These are phyloP conservation scores for Lycium barbarum DNA, from an alignment of 257 asterid species.

Conservation along the genomic window DNA sequence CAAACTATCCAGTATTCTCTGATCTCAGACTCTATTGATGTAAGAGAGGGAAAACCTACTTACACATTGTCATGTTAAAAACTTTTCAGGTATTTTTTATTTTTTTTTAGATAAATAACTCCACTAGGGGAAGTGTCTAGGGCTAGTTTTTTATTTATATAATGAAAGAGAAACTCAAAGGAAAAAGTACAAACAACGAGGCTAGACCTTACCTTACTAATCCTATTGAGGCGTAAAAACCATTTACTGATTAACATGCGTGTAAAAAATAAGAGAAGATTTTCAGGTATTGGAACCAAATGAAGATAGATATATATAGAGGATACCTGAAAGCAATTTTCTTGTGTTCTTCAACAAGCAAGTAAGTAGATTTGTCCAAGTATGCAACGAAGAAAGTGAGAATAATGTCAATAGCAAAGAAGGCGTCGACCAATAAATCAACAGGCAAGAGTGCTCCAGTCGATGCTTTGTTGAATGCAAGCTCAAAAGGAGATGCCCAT, in stretches of 20 bases:
- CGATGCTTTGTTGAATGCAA: slow-evolving; percentile 71
- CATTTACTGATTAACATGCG: no score
- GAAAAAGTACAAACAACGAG: no score
- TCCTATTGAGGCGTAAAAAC: no score
- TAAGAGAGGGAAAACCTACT: slow-evolving; percentile 35
- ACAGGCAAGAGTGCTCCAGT: slow-evolving; percentile 73
- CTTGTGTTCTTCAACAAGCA: slow-evolving; percentile 77
- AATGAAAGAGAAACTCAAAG: no score
- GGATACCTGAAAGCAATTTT: slow-evolving; percentile 69
- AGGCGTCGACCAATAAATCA: slow-evolving; percentile 78
- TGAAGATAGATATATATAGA: not conserved
- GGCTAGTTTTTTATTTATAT: no score
- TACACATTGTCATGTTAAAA: not conserved
- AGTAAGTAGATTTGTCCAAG: slow-evolving; percentile 80
- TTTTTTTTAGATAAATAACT: no score
- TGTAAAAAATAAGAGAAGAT: no score
- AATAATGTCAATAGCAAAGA: slow-evolving; percentile 75
- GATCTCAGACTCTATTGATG: not conserved
- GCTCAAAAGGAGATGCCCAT: slow-evolving; percentile 94
- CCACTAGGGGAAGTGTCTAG: no score
- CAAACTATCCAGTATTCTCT: slow-evolving; percentile 7
- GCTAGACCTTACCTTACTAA: no score
- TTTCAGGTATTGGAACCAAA: not conserved
- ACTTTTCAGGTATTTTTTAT: no score
- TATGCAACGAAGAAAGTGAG: slow-evolving; percentile 91